phyloP scores from a whole-genome alignment of 495 filamentous ascomycete genomes.

The Oleoguttula mirabilis region DNA sequence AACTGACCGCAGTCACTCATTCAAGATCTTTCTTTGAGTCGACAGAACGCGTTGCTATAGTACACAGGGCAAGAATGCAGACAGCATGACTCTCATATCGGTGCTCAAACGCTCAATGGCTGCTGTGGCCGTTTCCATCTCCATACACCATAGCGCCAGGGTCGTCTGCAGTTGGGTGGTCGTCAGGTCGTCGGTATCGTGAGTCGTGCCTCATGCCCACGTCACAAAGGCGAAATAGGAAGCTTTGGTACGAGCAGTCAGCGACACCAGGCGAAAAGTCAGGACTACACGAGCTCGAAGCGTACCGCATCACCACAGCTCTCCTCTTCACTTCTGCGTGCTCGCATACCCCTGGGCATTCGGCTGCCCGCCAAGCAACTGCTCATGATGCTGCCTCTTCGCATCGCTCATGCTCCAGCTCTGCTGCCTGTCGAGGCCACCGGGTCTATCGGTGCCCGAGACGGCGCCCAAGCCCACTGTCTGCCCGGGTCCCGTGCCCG shows the following conservation, averaged over 20 bases:
- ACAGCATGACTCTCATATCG: too few species aligned
- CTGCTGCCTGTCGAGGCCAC: constrained; percentile 4
- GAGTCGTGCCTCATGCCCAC: too few species aligned
- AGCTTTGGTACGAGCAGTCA: background rate
- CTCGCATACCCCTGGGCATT: constrained; percentile 4
- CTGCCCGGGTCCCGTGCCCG: background rate
- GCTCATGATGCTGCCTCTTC: constrained; percentile 8
- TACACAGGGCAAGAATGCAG: too few species aligned
- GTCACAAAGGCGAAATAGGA: background rate
- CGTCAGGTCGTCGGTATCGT: too few species aligned
- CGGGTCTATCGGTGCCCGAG: constrained; percentile 15
- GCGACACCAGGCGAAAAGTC: background rate
- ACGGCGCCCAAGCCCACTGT: background rate
- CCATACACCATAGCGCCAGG: too few species aligned
- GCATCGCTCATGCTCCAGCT: constrained; percentile 12
- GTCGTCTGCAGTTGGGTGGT: too few species aligned
- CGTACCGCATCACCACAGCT: background rate
- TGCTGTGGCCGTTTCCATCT: too few species aligned
- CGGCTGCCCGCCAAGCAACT: constrained; percentile 3
- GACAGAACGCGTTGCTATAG: too few species aligned
- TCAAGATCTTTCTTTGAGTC: constrained; percentile 1
- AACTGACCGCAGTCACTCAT: constrained; percentile 15
- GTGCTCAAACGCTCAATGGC: too few species aligned
- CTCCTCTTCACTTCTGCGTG: background rate
- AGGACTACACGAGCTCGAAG: background rate